Percentiles rank a stretch among this genome's conserved stretches.
Evolutionary conservation across 2,329 filamentous ascomycete genomes (phyloP).

Genomic region (Pseudogymnoascus sp.): DNA sequence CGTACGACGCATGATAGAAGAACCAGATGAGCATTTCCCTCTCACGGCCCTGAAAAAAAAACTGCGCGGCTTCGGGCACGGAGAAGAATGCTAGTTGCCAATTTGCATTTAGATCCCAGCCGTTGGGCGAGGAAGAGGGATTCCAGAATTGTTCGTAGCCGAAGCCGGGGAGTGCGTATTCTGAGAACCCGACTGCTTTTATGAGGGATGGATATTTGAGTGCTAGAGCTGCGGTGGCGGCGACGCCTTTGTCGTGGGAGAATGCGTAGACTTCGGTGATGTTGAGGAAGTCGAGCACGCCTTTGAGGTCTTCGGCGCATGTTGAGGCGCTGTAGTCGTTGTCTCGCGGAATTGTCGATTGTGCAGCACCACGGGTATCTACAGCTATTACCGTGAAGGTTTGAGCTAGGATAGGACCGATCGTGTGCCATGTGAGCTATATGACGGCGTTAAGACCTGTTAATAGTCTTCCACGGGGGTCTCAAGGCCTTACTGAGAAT

Average conservation of each 20-base stretch:
- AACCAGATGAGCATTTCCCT: too few relatives aligned
- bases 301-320: conserved; percentile 32
- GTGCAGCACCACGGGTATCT: conserved; percentile 35
- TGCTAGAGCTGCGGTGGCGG: conserved; percentile 34
- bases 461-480: too few relatives aligned
- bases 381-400: conserved; percentile 38
- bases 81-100: too few relatives aligned
- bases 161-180: conserved; percentile 37
- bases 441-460: too few relatives aligned
- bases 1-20: too few relatives aligned
- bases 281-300: conserved; percentile 36
- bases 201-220: conserved; percentile 31
- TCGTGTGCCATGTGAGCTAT: too few relatives aligned
- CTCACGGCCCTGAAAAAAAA: too few relatives aligned
- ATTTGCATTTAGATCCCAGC: too few relatives aligned
- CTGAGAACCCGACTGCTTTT: conserved; percentile 30
- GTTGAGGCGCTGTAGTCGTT: conserved; percentile 35
- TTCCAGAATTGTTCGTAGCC: conserved; percentile 25
- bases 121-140: too few relatives aligned
- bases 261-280: conserved; percentile 36
- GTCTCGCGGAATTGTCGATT: conserved; percentile 32
- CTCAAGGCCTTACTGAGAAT: too few relatives aligned
- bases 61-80: too few relatives aligned
- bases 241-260: conserved; percentile 39
- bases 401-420: conserved; percentile 26